Base-by-base conservation (phyloP, 2,329 filamentous ascomycete species). In the Dactylellina haptotyla region DNA sequence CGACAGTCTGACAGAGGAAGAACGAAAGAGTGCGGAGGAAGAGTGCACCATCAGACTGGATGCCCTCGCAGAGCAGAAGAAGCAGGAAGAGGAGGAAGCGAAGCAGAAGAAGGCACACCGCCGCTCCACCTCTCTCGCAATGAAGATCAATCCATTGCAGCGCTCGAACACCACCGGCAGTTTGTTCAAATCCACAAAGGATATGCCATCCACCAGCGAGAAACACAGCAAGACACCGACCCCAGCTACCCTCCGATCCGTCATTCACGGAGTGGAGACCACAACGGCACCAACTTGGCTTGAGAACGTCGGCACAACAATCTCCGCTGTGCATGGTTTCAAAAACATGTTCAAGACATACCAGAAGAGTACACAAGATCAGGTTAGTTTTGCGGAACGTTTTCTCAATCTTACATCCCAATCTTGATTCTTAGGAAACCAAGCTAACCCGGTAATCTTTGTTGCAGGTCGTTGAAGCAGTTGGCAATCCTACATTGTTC, bases 271-370 rank as follows among this genome's bases (percentile, higher is more conserved):
- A 34, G 65, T 77, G 8, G 76, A 77, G 43, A 77, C 76, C 28
- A 75, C 76, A 2, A 77, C 76, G 6, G 54, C 71, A 5, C 76
- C 76, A 12, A 30, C 66, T 25, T 77, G 76, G 76, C 65, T 77
- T 65, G 76, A 77, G 58, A 74, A 63, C 16, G 37, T 74, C 9
- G 69, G 69, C 9, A 66, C 69, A 12, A 74, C 69, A 5, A 56
- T 74, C 16, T 54, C 61, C 30, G 18, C 63, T 4, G 37, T 67
- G 1, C 58, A 54, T 26, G 69, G 69, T 26, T 66, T 74, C 54
- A 66, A 58, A 30, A 67, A 67, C 23, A 74, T 74, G 69, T 74
- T 66, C 56, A 74, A 67, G 41, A 74, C 61, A 26, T 74, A 66
- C 39, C 59, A 48, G 16, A 74, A 74, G 39, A 74, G 54, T 28